A percentile compares a stretch with the other conserved stretches of the same genome.
These are phyloP conservation scores for Moricandia moricandioides DNA, from an alignment of 345 rosid genomes.

Conservation along the genomic window DNA sequence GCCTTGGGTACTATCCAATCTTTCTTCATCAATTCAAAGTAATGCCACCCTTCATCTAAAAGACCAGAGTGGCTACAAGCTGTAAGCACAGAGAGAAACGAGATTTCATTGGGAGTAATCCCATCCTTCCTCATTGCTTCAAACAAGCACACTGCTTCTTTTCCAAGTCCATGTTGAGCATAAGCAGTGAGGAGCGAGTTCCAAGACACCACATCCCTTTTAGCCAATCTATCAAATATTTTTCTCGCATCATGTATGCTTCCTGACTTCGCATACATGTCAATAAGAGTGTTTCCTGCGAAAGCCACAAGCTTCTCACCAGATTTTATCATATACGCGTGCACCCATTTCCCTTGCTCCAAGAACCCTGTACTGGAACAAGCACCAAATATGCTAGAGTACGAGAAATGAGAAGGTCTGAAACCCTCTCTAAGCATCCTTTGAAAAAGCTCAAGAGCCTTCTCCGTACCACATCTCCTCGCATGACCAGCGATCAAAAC, in stretches of 20 bases:
- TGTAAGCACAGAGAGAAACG: constrained; percentile 57
- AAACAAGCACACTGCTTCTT: constrained; percentile 42
- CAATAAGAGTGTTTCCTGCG: constrained; percentile 60
- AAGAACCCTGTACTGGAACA: constrained; percentile 55
- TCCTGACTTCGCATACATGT: constrained; percentile 70
- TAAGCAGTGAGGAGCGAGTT: constrained; percentile 55
- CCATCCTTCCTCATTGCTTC: constrained; percentile 47
- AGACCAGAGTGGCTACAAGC: constrained; percentile 75
- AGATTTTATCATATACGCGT: constrained; percentile 53
- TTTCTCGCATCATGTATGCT: constrained; percentile 54
- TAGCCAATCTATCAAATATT: constrained; percentile 49
- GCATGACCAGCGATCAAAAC: constrained; percentile 63
- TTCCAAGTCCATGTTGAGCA: constrained; percentile 57
- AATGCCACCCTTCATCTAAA: constrained; percentile 48
- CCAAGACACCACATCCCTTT: constrained; percentile 58
- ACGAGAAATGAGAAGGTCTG: constrained; percentile 51
- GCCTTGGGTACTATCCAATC: constrained; percentile 43
- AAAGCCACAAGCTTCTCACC: constrained; percentile 53
- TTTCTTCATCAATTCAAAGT: constrained; percentile 50
- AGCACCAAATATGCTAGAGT: constrained; percentile 49
- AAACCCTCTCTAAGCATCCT: constrained; percentile 52
- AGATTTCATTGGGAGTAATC: constrained; percentile 49
- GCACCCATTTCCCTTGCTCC: constrained; percentile 77
- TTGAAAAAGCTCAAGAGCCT: constrained; percentile 45
- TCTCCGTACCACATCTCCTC: constrained; percentile 50